Conservation (phyloP, 768 basidiomycete species). For the Termitomyces sp. region DNA sequence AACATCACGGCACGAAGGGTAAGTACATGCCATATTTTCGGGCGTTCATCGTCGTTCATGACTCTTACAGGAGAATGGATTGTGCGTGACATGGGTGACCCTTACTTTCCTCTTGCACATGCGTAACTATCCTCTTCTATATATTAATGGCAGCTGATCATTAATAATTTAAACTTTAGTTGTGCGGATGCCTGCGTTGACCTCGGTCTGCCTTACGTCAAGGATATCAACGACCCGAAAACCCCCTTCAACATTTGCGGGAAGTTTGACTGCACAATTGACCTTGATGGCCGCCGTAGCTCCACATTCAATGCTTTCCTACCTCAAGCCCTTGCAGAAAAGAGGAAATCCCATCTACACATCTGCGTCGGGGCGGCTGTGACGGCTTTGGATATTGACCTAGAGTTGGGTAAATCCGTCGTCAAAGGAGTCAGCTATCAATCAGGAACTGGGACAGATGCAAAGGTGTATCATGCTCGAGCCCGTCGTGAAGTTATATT, state of each 20-base stretch:
- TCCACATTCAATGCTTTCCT: slow-evolving; percentile 22
- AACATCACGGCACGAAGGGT: slow-evolving; percentile 2
- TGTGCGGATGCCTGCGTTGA: slow-evolving; percentile 5
- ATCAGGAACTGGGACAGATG: neutral
- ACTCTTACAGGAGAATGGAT: slow-evolving; percentile 1
- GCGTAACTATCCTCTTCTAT: neutral
- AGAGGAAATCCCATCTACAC: slow-evolving; percentile 13
- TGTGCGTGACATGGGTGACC: slow-evolving; percentile 2
- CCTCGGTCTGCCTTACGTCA: slow-evolving; percentile 17
- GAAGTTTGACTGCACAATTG: slow-evolving; percentile 18
- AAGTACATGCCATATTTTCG: too few species aligned
- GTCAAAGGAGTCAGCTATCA: slow-evolving; percentile 2
- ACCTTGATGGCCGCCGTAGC: slow-evolving; percentile 13
- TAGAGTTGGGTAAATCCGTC: neutral
- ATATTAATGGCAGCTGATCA: too few species aligned
- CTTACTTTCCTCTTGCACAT: neutral
- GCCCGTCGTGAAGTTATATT: slow-evolving; percentile 21
- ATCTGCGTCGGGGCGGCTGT: slow-evolving; percentile 19
- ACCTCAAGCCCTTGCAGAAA: slow-evolving; percentile 8
- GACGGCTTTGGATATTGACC: slow-evolving; percentile 10
- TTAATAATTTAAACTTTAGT: too few species aligned
- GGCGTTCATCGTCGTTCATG: neutral
- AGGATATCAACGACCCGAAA: slow-evolving; percentile 17
- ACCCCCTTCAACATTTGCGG: slow-evolving; percentile 16
- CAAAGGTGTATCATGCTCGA: neutral